Base-by-base conservation (phyloP, 1,284 basidiomycete species). In the Irpex rosettiformis region DNA sequence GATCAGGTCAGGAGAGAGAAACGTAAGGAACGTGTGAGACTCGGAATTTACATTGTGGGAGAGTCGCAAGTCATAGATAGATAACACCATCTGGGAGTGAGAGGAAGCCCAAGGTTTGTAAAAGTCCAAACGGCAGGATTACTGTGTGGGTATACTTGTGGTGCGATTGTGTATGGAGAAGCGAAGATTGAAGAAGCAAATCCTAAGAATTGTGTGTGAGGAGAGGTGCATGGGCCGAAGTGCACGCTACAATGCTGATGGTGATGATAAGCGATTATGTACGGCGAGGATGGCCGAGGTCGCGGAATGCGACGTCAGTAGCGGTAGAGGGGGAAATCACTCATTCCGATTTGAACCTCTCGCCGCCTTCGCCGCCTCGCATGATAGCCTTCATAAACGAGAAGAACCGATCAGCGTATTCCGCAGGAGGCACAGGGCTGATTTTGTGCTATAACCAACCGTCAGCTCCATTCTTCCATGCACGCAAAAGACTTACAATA, bases 321-420 rank as follows among this genome's bases (percentile, higher is more conserved):
- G 43, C 43, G 49, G 21, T n/a, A 48, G 37, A 43, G 33, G 51
- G 18, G n/a, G 51, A 37, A 37, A 48, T 42, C 22, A 7, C 10
- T 68, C 65, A 75, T 58, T 82, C 79, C 18, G 74, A 62, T 67
- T 85, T 85, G 75, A 91, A 91, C 60, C 77, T 77, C 60, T 76
- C 75, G 11, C 80, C 85, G 11, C 87, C 87, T 57, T 83, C 91
- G 1, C 92, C 92, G 30, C 89, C 88, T 7, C 89, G 85, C 87
- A 96, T 93, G 66, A 93, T 84, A 10, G 90, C 89, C 69, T 86
- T 84, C 80, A 97, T 86, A 71, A 97, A 97, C 48, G 83, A 69
- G 68, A 95, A 84, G 79, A 98, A 97, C 40, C 95, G 85, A 42
- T 91, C 84, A 1, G 85, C 89, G 68, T 98, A 98, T 63, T 94